Evolutionary conservation across 1,284 basidiomycete genomes (phyloP).

Genomic region (Malassezia nana): DNA sequence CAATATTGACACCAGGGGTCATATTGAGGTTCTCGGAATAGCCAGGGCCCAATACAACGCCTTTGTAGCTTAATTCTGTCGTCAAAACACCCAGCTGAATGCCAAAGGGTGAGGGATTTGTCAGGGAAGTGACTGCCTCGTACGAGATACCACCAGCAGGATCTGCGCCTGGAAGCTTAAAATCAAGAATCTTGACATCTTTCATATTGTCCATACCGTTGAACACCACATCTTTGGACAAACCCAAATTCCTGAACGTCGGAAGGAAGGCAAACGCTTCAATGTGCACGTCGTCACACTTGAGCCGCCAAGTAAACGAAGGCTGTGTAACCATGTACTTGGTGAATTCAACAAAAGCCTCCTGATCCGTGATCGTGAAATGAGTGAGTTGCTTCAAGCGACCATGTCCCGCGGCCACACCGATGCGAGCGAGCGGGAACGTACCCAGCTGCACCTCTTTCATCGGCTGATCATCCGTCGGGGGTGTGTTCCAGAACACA

Average conservation of each 20-base stretch:
- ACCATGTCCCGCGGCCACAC: conserved; percentile 47
- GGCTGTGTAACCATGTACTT: conserved; percentile 57
- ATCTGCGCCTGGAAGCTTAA: conserved; percentile 64
- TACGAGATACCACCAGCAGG: conserved; percentile 63
- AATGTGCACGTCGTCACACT: conserved; percentile 57
- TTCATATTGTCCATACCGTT: conserved; percentile 62
- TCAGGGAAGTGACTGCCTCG: conserved; percentile 56
- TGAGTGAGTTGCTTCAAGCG: conserved; percentile 47
- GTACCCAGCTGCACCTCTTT: conserved; percentile 43
- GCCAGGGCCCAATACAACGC: conserved; percentile 58
- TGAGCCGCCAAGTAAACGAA: conserved; percentile 64
- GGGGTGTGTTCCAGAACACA: conserved; percentile 46
- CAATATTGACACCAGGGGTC: conserved; percentile 54
- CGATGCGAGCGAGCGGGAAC: conserved; percentile 35
- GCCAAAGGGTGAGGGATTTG: conserved; percentile 64
- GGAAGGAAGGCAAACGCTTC: conserved; percentile 55
- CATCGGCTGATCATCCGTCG: conserved; percentile 21
- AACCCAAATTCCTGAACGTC: conserved; percentile 35
- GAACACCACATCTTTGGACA: conserved; percentile 39
- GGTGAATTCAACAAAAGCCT: conserved; percentile 46
- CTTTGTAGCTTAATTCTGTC: conserved; percentile 59
- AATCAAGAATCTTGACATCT: conserved; percentile 57
- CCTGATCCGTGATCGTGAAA: conserved; percentile 43
- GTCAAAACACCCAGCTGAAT: conserved; percentile 63
- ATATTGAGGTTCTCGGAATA: conserved; percentile 43